Percentiles rank a stretch among this genome's conserved stretches.
Evolutionary conservation across 1,284 basidiomycete genomes (phyloP).

Genomic region (Entoloma clypeatum): DNA sequence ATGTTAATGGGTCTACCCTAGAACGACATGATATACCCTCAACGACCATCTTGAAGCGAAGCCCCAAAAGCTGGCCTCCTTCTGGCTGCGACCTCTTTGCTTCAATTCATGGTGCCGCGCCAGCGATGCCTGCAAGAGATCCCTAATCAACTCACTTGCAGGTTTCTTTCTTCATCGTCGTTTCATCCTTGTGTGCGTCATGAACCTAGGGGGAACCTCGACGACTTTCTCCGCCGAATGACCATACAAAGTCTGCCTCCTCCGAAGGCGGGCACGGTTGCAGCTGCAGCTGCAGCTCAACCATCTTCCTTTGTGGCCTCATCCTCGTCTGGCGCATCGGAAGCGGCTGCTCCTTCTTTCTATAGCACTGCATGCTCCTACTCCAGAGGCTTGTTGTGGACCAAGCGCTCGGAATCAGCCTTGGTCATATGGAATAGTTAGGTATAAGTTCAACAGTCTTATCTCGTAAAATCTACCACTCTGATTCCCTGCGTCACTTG

Average conservation of each 20-base stretch:
- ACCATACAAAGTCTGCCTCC: not conserved
- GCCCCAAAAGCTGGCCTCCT: constrained; percentile 43
- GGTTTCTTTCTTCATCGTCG: constrained; percentile 66
- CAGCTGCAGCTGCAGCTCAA: constrained; percentile 38
- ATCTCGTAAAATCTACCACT: too few species aligned
- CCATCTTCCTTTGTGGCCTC: constrained; percentile 40
- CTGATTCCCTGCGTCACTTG: too few species aligned
- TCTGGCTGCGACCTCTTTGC: constrained; percentile 40
- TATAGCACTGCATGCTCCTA: constrained; percentile 54
- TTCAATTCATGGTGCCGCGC: too few species aligned
- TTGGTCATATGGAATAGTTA: too few species aligned
- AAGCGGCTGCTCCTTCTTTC: constrained; percentile 44
- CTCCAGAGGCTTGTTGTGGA: constrained; percentile 62
- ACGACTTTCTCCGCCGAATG: constrained; percentile 37
- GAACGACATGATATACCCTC: too few species aligned
- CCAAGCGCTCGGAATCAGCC: constrained; percentile 60
- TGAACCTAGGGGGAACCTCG: constrained; percentile 57
- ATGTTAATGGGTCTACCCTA: too few species aligned
- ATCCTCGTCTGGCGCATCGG: constrained; percentile 47
- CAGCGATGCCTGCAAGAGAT: too few species aligned
- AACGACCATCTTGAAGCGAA: constrained; percentile 47
- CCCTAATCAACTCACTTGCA: constrained; percentile 26
- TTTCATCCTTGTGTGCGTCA: constrained; percentile 60
- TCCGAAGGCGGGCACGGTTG: constrained; percentile 48
- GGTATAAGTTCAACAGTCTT: too few species aligned